Evolutionary conservation across 306 rosid genomes (phyloP).

Genomic region (Casuarina equisetifolia): DNA sequence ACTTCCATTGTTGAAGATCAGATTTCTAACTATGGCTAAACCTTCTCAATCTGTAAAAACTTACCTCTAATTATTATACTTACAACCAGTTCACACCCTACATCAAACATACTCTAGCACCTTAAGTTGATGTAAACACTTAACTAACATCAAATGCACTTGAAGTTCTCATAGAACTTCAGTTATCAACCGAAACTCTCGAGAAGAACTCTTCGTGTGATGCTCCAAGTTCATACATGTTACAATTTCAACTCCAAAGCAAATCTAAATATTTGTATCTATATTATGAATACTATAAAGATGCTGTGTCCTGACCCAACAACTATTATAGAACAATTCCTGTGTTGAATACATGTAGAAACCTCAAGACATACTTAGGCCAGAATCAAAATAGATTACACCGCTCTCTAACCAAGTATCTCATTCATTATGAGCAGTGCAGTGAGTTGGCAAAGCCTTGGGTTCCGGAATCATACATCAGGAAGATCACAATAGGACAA

Average conservation of each 20-base stretch:
- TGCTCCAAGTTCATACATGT: neutral
- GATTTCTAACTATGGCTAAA: neutral
- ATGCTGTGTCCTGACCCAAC: neutral
- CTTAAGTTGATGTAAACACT: neutral
- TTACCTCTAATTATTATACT: neutral
- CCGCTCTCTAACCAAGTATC: neutral
- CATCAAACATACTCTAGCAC: neutral
- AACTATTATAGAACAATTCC: neutral
- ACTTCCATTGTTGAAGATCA: neutral
- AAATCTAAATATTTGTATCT: neutral
- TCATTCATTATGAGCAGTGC: neutral
- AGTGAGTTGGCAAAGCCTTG: neutral
- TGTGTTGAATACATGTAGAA: neutral
- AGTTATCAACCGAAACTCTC: neutral
- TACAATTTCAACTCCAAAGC: neutral
- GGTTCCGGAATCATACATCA: slow-evolving; percentile 14
- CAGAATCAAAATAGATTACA: neutral
- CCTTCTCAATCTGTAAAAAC: neutral
- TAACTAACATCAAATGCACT: neutral
- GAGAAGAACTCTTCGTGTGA: neutral
- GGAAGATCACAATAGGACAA: slow-evolving; percentile 5
- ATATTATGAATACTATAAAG: neutral
- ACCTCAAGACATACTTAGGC: neutral
- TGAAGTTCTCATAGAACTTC: neutral
- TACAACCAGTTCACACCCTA: neutral